Base-by-base conservation (phyloP, 78 protist genomes). In the Polysphondylium violaceum region DNA sequence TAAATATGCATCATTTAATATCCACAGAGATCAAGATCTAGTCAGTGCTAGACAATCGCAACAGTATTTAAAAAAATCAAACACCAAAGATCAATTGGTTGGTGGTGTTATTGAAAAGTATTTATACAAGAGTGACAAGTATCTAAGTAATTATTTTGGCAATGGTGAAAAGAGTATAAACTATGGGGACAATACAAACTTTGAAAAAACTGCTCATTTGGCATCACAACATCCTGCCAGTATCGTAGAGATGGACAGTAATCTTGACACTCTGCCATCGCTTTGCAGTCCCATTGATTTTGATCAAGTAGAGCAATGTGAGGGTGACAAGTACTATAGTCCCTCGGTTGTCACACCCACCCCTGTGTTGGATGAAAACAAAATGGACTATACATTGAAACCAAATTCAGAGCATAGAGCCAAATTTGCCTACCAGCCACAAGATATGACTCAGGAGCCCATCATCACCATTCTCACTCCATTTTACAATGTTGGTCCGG, bases 401-500 rank as follows among this genome's bases (percentile, higher is more conserved):
- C 63, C 89, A 14, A 27, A 55, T 36, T 27, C 64, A 25, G 31
- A 47, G 1, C 17, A 11, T 25, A 38, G 89, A 25, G 77, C 77
- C 7, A 35, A 40, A 27, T 81, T 31, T 68, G 65, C 56, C 1
- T 81, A 67, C 50, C 11, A 56, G 2, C 89, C 89, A 21, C 55
- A 19, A 14, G 31, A 64, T 21, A 35, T 21, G 9, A 16, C 40
- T 8, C 21, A 33, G 9, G 29, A 63, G 6, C 89, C 89, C 11
- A 27, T 81, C 9, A 58, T 81, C 12, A 67, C 89, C 1, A 81
- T 81, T 56, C 41, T 81, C 9, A 81, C 89, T 21, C 68, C 89
- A 3, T 81, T 36, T 33, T 81, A 81, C 27, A 81, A 81, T 55
- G 68, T 81, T 41, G 63, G 40, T 14, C 56, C 68, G 0, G 64